Base-by-base conservation (phyloP, 1,284 basidiomycete species). In the Schizophyllum commune region DNA sequence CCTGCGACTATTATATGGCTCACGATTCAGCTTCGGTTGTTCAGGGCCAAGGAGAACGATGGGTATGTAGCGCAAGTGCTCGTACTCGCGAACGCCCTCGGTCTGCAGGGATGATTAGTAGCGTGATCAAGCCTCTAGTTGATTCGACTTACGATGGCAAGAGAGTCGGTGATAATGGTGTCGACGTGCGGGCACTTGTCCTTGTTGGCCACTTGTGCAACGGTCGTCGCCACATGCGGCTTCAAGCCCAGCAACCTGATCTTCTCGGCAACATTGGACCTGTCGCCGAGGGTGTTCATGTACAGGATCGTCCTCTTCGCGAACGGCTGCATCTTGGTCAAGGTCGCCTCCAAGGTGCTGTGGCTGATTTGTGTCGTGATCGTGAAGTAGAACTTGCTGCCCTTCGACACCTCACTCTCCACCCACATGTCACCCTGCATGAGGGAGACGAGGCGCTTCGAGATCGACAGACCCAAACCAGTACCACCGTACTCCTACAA, bases 361-460 rank as follows among this genome's bases (percentile, higher is more conserved):
- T 86, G 83, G 66, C 86, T 90, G 67, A 93, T 90, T 75, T 90
- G 88, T 32, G 89, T 91, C 1, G 86, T 87, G 75, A 96, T 94
- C 22, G 93, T 96, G 79, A 98, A 99, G 86, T 92, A 97, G 84
- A 99, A 99, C 74, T 92, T 90, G 73, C 90, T 93, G 15, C 97
- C 97, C 69, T 92, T 91, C 58, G 91, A 86, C 65, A 94, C 87
- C 71, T 97, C 94, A 63, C 88, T 91, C 73, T 97, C 92, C 56
- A 99, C 97, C 97, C 97, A 99, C 79, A 99, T 92, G 70, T 97
- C 94, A 62, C 97, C 97, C 68, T 92, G 88, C 97, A 99, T 99
- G 66, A 99, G 88, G 65, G 90, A 92, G 57, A 98, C 96, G 20
- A 99, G 86, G 0, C 96, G 89, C 70, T 98, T 94, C 34, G 94